These are phyloP conservation scores for Pholiota molesta DNA, from an alignment of 768 basidiomycete species.

Conservation along the genomic window DNA sequence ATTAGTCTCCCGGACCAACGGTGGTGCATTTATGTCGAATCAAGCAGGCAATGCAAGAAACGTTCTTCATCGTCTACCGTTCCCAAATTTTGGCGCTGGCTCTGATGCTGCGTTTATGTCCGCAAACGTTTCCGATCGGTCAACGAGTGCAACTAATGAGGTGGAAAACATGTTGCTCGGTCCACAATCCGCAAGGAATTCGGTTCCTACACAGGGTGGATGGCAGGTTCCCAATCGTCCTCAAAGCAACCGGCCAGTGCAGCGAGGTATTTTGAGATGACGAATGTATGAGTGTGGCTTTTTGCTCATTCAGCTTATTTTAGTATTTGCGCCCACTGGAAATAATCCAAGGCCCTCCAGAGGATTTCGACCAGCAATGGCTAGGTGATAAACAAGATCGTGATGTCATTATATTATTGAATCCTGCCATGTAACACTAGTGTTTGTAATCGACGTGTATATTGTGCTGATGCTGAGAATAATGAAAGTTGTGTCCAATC, in stretches of 20 bases:
- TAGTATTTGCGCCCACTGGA: slow-evolving; percentile 47
- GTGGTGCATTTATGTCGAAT: slow-evolving; percentile 27
- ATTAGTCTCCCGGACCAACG: slow-evolving; percentile 51
- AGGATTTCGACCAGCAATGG: slow-evolving; percentile 48
- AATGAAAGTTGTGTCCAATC: slow-evolving; percentile 9
- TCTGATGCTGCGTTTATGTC: slow-evolving; percentile 45
- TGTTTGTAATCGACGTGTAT: slow-evolving; percentile 3
- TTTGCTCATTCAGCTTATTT: background rate
- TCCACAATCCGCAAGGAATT: slow-evolving; percentile 20
- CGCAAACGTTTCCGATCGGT: slow-evolving; percentile 54
- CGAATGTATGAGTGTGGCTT: background rate
- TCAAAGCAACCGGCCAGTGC: slow-evolving; percentile 22
- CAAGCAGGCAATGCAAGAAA: slow-evolving; percentile 31
- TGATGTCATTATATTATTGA: slow-evolving; percentile 4
- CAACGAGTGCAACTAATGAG: slow-evolving; percentile 65
- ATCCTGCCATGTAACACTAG: background rate
- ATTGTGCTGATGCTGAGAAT: background rate
- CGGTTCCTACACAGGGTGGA: slow-evolving; percentile 17
- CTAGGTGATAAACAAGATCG: slow-evolving; percentile 12
- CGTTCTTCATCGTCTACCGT: slow-evolving; percentile 53
- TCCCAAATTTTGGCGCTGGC: slow-evolving; percentile 27
- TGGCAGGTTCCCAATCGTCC: slow-evolving; percentile 25
- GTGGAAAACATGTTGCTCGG: slow-evolving; percentile 68
- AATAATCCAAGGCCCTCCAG: slow-evolving; percentile 37
- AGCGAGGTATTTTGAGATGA: slow-evolving; percentile 25